A percentile compares a stretch with the other conserved stretches of the same genome.
These are phyloP conservation scores for Pelargonium myrrhifolium DNA, from an alignment of 441 rosid genomes.

Conservation along the genomic window DNA sequence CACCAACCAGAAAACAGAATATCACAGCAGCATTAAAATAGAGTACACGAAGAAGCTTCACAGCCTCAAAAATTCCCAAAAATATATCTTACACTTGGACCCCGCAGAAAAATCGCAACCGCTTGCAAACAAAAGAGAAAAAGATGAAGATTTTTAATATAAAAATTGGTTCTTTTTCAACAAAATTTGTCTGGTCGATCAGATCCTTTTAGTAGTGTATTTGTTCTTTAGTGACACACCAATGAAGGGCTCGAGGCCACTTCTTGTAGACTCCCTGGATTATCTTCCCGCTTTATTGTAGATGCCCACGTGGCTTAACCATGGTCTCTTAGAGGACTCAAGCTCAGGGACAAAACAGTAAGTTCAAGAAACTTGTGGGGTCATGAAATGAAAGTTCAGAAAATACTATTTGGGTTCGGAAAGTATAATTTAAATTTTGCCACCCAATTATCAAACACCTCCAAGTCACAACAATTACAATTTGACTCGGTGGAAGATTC, in stretches of 20 bases:
- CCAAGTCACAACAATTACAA: too few species aligned
- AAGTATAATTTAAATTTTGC: too few species aligned
- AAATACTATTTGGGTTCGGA: too few species aligned
- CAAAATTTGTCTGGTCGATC: neutral
- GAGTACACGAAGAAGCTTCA: slow-evolving; percentile 23
- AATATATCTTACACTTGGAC: slow-evolving; percentile 7
- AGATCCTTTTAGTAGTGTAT: slow-evolving; percentile 10
- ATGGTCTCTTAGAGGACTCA: slow-evolving; percentile 28
- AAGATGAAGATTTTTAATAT: neutral
- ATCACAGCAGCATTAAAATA: slow-evolving; percentile 39
- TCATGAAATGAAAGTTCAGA: too few species aligned
- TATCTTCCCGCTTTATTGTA: slow-evolving; percentile 50
- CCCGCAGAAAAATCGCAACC: slow-evolving; percentile 26
- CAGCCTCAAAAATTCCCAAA: slow-evolving; percentile 48
- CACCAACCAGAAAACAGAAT: slow-evolving; percentile 52
- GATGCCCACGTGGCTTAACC: slow-evolving; percentile 44
- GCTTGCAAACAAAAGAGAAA: slow-evolving; percentile 22
- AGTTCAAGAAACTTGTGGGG: slow-evolving; percentile 26
- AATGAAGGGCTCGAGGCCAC: slow-evolving; percentile 1
- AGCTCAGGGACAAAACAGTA: slow-evolving; percentile 12
- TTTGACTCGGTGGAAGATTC: too few species aligned
- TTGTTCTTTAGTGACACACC: slow-evolving; percentile 14
- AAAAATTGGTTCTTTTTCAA: too few species aligned
- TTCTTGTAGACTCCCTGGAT: slow-evolving; percentile 24
- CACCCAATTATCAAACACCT: too few species aligned